Evolutionary conservation across 2,329 filamentous ascomycete species (phyloP).

Genomic region (Colletotrichum somersetense): DNA sequence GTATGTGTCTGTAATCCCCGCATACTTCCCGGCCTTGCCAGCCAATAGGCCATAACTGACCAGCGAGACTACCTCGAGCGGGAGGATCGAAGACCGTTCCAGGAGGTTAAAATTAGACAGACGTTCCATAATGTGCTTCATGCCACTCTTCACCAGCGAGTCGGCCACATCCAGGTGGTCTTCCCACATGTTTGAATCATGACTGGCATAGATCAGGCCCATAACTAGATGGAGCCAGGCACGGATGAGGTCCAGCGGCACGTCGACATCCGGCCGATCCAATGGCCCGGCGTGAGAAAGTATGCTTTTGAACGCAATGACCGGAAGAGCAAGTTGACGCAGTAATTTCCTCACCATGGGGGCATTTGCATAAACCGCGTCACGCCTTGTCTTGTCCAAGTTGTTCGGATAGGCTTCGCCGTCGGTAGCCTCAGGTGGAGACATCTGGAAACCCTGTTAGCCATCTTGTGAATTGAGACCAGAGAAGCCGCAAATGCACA

Average conservation of each 20-base stretch:
- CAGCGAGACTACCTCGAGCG: constrained; percentile 58
- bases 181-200: constrained; percentile 45
- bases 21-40: constrained; percentile 54
- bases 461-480: background rate
- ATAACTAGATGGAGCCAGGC: constrained; percentile 59
- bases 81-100: constrained; percentile 54
- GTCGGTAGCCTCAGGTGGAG: constrained; percentile 2
- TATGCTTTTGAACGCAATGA: constrained; percentile 44
- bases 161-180: constrained; percentile 49
- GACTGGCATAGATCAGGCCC: constrained; percentile 49
- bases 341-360: constrained; percentile 30
- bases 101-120: constrained; percentile 51
- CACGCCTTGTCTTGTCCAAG: constrained; percentile 20
- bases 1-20: constrained; percentile 58
- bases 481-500: constrained; percentile 40
- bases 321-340: constrained; percentile 27
- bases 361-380: constrained; percentile 33
- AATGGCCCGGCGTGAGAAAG: constrained; percentile 42
- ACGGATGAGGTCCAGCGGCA: constrained; percentile 54
- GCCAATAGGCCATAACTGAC: constrained; percentile 54
- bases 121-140: constrained; percentile 52
- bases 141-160: constrained; percentile 51
- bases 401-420: background rate
- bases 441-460: background rate
- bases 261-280: constrained; percentile 44